Evolutionary conservation across 2,329 filamentous ascomycete genomes (phyloP).

Genomic region (Aspergillus transmontanensis): DNA sequence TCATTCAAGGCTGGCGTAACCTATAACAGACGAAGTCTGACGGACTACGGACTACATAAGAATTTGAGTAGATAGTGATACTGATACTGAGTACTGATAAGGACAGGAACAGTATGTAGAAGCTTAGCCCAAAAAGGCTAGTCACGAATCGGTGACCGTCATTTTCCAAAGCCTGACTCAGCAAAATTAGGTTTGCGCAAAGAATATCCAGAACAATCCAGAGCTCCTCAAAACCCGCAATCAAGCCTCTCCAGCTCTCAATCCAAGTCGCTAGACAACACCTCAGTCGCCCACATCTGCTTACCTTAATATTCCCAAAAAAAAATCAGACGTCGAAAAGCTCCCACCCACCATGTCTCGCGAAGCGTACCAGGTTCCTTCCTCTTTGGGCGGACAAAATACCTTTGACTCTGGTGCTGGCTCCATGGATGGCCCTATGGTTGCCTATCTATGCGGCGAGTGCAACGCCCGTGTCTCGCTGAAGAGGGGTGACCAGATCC

Average conservation of each 20-base stretch:
- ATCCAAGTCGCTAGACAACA: background rate
- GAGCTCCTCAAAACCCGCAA: background rate
- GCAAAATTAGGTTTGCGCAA: constrained; percentile 4
- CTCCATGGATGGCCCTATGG: constrained; percentile 56
- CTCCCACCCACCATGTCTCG: constrained; percentile 56
- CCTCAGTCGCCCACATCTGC: background rate
- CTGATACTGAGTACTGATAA: too few species aligned
- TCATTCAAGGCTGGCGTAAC: background rate
- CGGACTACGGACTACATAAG: background rate
- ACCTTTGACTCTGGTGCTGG: constrained; percentile 47
- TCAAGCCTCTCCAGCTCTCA: background rate
- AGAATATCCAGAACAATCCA: constrained; percentile 6
- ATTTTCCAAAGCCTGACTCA: background rate
- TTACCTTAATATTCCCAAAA: background rate
- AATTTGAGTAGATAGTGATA: background rate
- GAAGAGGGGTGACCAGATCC: constrained; percentile 76
- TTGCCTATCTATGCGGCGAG: constrained; percentile 78
- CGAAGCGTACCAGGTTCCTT: constrained; percentile 77
- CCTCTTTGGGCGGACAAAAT: constrained; percentile 47
- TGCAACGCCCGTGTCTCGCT: constrained; percentile 77
- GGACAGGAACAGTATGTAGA: too few species aligned
- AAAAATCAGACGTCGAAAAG: background rate
- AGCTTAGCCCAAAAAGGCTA: background rate
- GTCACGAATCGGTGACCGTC: background rate
- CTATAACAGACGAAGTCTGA: background rate